These are phyloP conservation scores for Epichloe hybrida DNA, from an alignment of 2,329 filamentous ascomycete species.

Conservation along the genomic window DNA sequence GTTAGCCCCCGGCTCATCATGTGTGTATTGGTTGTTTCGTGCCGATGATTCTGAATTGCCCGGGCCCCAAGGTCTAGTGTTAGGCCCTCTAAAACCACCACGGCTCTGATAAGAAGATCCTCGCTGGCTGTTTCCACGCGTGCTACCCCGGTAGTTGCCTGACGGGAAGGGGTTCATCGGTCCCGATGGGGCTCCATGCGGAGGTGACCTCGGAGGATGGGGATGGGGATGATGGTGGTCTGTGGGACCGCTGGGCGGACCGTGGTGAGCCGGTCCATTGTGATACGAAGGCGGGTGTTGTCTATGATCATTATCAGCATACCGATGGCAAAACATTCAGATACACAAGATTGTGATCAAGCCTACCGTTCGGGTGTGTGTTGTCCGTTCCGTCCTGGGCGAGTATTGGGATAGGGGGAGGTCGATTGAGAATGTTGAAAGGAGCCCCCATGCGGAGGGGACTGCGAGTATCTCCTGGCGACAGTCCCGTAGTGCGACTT, in stretches of 20 bases:
- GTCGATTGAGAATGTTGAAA: conserved; percentile 32
- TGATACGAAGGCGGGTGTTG: conserved; percentile 45
- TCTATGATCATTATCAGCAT: conserved; percentile 21
- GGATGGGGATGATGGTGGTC: conserved; percentile 40
- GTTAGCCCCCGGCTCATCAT: conserved; percentile 8
- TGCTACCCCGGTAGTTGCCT: conserved; percentile 24
- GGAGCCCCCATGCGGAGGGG: conserved; percentile 29
- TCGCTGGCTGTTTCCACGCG: conserved; percentile 25
- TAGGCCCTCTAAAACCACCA: conserved; percentile 42
- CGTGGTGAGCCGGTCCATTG: conserved; percentile 33
- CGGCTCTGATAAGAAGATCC: conserved; percentile 45
- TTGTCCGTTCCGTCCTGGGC: conserved; percentile 26
- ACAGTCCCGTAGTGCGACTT: conserved; percentile 26
- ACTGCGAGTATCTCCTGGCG: conserved; percentile 24
- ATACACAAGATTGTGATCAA: neutral
- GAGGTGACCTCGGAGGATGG: conserved; percentile 32
- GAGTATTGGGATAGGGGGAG: conserved; percentile 28
- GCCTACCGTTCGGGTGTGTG: conserved; percentile 29
- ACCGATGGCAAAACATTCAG: neutral
- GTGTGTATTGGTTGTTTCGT: conserved; percentile 6
- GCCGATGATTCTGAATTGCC: conserved; percentile 11
- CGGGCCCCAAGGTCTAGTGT: conserved; percentile 61
- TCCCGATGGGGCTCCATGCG: conserved; percentile 43
- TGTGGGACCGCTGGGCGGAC: conserved; percentile 38
- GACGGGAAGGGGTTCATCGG: conserved; percentile 40